These are phyloP conservation scores for Sclerotinia trifoliorum DNA, from an alignment of 2,329 filamentous ascomycete species.

Conservation along the genomic window DNA sequence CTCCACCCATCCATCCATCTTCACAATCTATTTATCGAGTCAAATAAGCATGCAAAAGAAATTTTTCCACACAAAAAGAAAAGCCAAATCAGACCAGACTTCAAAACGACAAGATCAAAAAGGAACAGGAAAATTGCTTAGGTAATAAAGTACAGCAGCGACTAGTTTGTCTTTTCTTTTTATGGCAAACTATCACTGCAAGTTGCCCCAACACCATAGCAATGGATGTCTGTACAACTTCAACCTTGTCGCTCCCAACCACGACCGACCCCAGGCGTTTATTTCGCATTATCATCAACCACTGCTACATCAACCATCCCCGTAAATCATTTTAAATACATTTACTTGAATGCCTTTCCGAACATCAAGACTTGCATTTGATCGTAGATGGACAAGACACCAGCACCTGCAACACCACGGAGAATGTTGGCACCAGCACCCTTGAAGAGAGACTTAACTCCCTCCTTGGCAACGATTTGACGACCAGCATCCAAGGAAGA, in stretches of 20 bases:
- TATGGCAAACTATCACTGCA: constrained; percentile 34
- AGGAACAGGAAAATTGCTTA: constrained; percentile 41
- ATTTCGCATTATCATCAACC: constrained; percentile 25
- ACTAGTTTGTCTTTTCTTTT: constrained; percentile 27
- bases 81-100: neutral
- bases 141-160: constrained; percentile 44
- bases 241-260: constrained; percentile 34
- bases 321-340: constrained; percentile 34
- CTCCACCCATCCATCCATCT: neutral
- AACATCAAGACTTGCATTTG: constrained; percentile 99
- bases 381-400: constrained; percentile 99
- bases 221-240: constrained; percentile 40
- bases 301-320: constrained; percentile 10
- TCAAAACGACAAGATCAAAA: constrained; percentile 31
- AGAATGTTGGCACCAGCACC: constrained; percentile 99
- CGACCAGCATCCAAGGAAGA: constrained; percentile 90
- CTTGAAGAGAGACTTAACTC: constrained; percentile 99
- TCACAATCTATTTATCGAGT: constrained; percentile 15
- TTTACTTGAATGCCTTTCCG: constrained; percentile 96
- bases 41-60: neutral
- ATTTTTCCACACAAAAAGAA: neutral
- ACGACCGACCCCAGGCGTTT: constrained; percentile 26
- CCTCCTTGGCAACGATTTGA: constrained; percentile 97
- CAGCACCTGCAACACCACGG: constrained; percentile 99
- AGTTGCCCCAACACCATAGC: constrained; percentile 41